Base-by-base conservation (phyloP, 2,329 filamentous ascomycete species). In the Endothia cerciana region DNA sequence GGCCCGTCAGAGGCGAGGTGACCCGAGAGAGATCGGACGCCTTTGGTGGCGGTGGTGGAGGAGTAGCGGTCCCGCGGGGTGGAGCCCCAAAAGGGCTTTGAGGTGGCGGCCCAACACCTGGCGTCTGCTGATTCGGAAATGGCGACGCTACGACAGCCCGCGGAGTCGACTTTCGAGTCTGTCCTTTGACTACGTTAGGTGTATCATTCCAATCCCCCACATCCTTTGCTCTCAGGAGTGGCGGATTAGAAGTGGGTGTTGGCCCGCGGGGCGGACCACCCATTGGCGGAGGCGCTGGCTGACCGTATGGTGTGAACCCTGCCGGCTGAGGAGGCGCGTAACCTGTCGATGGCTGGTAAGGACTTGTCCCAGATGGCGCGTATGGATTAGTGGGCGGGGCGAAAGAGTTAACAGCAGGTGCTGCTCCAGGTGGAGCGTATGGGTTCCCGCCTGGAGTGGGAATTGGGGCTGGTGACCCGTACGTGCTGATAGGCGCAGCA, bases 131-230 rank as follows among this genome's bases (percentile, higher is more conserved):
- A 71, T 86, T 87, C 1, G 88, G 85, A 81, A 95, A 97, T 10
- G 93, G 92, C 22, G 91, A 87, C n/a, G 84, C 87, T 60, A 93
- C 87, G 3, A 90, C 82, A 61, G 88, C 86, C 64, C 84, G 88
- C 2, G 94, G 93, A 0, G 94, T 97, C 56, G 84, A 84, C 74
- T 90, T 87, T 70, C 94, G 88, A 28, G 89, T 85, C 17, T 87
- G 85, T n/a, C 90, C 84, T 80, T 94, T 92, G 56, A 87, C 84
- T 56, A 98, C 91, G 73, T 97, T 86, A 1, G 95, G 95, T 61
- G 96, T 90, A 77, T 99, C 95, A 72, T 99, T 99, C 95, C 95
- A 99, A 72, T 91, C 91, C 36, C 89, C 87, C 69, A 89, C 89
- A 69, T 91, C 90, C 74, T 89, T 89, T 65, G 87, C 82, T 73